Conservation (phyloP, 192 early-diverging fungal species). For the Rhizophagus prolifer region DNA sequence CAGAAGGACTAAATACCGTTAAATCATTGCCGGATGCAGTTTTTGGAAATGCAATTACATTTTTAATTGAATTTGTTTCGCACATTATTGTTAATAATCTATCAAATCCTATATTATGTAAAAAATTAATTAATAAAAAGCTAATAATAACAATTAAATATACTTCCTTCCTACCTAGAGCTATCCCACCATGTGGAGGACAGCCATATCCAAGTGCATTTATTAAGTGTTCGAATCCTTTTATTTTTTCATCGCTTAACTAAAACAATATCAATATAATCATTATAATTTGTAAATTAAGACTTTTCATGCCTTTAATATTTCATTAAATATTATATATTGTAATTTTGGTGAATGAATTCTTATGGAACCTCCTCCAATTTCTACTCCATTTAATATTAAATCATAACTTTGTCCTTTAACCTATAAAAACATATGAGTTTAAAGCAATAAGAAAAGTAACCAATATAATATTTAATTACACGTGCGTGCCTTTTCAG, state of each 20-base stretch:
- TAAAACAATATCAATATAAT: slow-evolving; percentile 23
- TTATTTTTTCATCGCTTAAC: slow-evolving; percentile 52
- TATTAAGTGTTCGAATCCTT: slow-evolving; percentile 78
- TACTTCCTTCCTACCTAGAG: slow-evolving; percentile 47
- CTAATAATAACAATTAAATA: background rate
- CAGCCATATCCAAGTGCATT: slow-evolving; percentile 80
- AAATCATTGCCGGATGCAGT: slow-evolving; percentile 77
- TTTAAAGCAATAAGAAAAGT: slow-evolving; percentile 6
- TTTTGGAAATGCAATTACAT: slow-evolving; percentile 95
- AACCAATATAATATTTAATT: background rate
- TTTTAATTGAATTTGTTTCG: slow-evolving; percentile 69
- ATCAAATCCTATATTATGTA: slow-evolving; percentile 61
- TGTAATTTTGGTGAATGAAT: slow-evolving; percentile 80
- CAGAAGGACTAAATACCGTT: slow-evolving; percentile 73
- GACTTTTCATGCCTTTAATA: slow-evolving; percentile 50
- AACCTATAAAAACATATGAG: slow-evolving; percentile 31
- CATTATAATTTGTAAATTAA: too few species aligned
- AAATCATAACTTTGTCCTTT: slow-evolving; percentile 88
- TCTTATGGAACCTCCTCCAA: slow-evolving; percentile 89
- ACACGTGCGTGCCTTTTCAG: slow-evolving; percentile 47
- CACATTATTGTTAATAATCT: slow-evolving; percentile 76
- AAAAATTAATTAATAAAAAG: background rate
- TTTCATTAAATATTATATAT: slow-evolving; percentile 67
- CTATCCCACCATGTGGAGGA: slow-evolving; percentile 89
- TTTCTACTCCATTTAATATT: slow-evolving; percentile 87